These are phyloP conservation scores for Fonsecaea pugnacius DNA, from an alignment of 2,329 filamentous ascomycete species.

Conservation along the genomic window DNA sequence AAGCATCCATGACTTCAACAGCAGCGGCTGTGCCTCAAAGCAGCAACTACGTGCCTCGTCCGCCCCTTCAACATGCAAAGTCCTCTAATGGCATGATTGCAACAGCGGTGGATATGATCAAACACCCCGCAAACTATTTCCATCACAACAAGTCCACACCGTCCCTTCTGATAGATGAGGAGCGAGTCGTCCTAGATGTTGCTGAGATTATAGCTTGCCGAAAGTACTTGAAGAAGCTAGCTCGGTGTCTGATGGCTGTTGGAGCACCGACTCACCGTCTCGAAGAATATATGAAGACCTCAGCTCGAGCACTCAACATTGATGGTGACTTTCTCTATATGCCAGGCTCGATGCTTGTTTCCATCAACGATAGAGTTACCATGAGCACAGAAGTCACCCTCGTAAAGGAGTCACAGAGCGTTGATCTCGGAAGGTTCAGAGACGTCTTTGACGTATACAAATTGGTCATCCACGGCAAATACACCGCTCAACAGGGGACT, in stretches of 20 bases:
- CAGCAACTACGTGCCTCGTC: conserved; percentile 19
- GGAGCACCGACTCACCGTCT: conserved; percentile 89
- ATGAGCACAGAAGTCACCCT: conserved; percentile 54
- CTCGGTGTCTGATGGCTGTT: conserved; percentile 83
- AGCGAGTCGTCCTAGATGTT: conserved; percentile 50
- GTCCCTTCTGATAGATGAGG: conserved; percentile 22
- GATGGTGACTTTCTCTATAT: conserved; percentile 89
- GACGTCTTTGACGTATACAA: conserved; percentile 56
- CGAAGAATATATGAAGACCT: conserved; percentile 89
- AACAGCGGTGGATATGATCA: conserved; percentile 34
- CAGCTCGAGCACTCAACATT: conserved; percentile 83
- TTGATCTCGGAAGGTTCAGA: conserved; percentile 50
- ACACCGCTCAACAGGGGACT: conserved; percentile 52
- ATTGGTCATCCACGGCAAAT: conserved; percentile 53
- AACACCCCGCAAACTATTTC: conserved; percentile 31
- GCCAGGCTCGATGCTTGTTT: conserved; percentile 91
- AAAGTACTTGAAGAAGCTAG: conserved; percentile 81
- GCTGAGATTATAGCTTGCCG: conserved; percentile 76
- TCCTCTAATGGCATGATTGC: conserved; percentile 31
- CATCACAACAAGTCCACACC: conserved; percentile 22
- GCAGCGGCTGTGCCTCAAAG: conserved; percentile 22
- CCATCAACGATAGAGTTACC: conserved; percentile 66
- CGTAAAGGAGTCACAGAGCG: conserved; percentile 48
- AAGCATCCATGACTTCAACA: conserved; percentile 24
- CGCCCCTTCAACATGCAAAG: conserved; percentile 16